Base-by-base conservation (phyloP, 176 grass and related monocot species). In the Zoysia japonica region DNA sequence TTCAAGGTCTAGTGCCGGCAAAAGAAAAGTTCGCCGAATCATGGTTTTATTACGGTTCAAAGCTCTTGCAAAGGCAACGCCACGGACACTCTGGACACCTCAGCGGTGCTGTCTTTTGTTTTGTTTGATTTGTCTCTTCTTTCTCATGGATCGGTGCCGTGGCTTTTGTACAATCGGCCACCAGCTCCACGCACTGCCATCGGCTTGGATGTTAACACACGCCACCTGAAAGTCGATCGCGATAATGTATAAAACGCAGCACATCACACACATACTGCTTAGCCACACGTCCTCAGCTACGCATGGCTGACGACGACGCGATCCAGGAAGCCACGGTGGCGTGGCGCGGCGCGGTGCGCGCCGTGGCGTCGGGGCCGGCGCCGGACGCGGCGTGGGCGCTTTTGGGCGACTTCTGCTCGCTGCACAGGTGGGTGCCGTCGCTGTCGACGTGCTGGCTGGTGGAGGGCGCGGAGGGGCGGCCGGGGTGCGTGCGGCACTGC, bases 401-500 rank as follows among this genome's bases (percentile, higher is more conserved):
- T 48, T 85, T 97, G 36, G 38, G 72, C 4, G 94, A 86, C 56
- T 97, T 93, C 75, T 93, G 82, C 83, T 69, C 81, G 38, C 84
- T 93, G 44, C 11, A 97, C 76, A 74, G 47, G 76, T 97, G 89
- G 94, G 76, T 97, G 1, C n/a, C 75, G 6, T 76, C 79, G 56
- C 60, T 93, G 61, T 50, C 53, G 48, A 61, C 78, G 47, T 93
- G 89, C 85, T 79, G 60, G 64, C 82, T 68, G 82, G 41, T 84
- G 51, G 94, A 91, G 17, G 86, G 87, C 19, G 55, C 54, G 7
- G 89, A 91, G 15, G 74, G 85, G 52, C 45, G 19, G 55, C 82
- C 79, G 17, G 91, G 94, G 66, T 90, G 94, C 72, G 75, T 93
- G 69, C 75, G 94, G 65, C 93, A 93, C 84, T 90, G 89, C 70